These are phyloP conservation scores for Pelagophyceae sp. DNA, from an alignment of 352 stramenopile species.

Conservation along the genomic window DNA sequence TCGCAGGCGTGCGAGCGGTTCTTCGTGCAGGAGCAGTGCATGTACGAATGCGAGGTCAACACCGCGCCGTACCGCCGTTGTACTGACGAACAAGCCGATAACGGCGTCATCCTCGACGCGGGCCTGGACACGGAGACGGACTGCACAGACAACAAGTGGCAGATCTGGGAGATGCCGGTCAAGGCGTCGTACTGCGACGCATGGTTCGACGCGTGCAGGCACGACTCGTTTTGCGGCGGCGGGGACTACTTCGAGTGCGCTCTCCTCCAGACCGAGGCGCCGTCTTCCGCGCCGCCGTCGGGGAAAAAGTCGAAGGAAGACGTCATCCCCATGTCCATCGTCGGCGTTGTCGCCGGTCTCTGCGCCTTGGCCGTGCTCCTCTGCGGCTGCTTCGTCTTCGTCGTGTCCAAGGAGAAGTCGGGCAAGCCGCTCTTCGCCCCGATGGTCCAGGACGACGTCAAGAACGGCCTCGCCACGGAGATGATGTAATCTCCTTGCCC, in stretches of 20 bases:
- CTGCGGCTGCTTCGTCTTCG: too few species aligned
- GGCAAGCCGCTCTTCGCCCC: too few species aligned
- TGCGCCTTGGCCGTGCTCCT: too few species aligned
- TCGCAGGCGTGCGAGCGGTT: constrained; percentile 25
- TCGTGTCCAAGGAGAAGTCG: too few species aligned
- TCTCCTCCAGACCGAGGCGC: too few species aligned
- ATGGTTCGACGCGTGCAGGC: constrained; percentile 21
- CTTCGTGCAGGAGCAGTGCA: constrained; percentile 28
- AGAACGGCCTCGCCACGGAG: too few species aligned
- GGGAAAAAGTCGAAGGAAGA: too few species aligned
- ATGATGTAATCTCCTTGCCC: too few species aligned
- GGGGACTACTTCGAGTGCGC: neutral
- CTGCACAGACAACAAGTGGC: constrained; percentile 18
- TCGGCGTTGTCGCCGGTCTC: too few species aligned
- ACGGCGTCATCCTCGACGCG: constrained; percentile 9
- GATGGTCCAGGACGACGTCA: too few species aligned
- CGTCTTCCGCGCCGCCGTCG: too few species aligned
- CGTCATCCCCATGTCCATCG: too few species aligned
- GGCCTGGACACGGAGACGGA: neutral
- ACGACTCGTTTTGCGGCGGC: constrained; percentile 17
- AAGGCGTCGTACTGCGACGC: constrained; percentile 24
- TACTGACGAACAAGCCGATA: neutral
- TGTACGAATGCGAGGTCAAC: constrained; percentile 29
- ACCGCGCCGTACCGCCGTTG: constrained; percentile 21
- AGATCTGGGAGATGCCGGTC: constrained; percentile 24